Base-by-base conservation (phyloP, 352 stramenopile species). In the Globisporangium abappressorium region DNA sequence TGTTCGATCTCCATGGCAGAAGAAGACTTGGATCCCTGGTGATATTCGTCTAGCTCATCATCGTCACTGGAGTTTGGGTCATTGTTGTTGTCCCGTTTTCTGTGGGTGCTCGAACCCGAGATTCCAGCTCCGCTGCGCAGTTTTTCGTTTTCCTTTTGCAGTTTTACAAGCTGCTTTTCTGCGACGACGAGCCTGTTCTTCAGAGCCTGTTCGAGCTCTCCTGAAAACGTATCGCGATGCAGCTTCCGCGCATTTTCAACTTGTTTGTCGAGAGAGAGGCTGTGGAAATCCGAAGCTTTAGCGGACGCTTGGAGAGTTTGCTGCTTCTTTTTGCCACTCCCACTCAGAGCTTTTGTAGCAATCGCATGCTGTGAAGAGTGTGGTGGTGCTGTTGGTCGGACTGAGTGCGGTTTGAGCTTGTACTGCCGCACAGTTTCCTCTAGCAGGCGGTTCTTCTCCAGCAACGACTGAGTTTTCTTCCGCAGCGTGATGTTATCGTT, bases 111-210 rank as follows among this genome's bases (percentile, higher is more conserved):
- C 61, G 8, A 7, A 64, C 26, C 12, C 22, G 64, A 28, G 22
- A 36, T 8, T 5, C 53, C 47, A 20, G 6, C 49, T 41, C 69
- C 14, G 18, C 55, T 38, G 12, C 80, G 74, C 6, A 95, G 71
- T 38, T 82, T 70, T 30, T 89, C 79, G 65, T 95, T 94, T 61
- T 94, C 84, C 7, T 76, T 73, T 57, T 91, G 84, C 4, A 94
- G 60, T 56, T 85, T 89, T 15, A 88, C 63, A 3, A 94, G 51
- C 11, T 92, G 84, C 22, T 89, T 91, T 64, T 94, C 85, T 1
- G 85, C 84, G 22, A 87, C 70, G 24, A 93, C 73, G 5, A 94
- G 62, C 0, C 88, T 65, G 36, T 78, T 85, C 70, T 94, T 93
- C n/a, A 94, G 62, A 11, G 82, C 88, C 57, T 80, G 73, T 57